These are phyloP conservation scores for Primulina huaijiensis DNA, from an alignment of 257 asterid species.

Conservation along the genomic window DNA sequence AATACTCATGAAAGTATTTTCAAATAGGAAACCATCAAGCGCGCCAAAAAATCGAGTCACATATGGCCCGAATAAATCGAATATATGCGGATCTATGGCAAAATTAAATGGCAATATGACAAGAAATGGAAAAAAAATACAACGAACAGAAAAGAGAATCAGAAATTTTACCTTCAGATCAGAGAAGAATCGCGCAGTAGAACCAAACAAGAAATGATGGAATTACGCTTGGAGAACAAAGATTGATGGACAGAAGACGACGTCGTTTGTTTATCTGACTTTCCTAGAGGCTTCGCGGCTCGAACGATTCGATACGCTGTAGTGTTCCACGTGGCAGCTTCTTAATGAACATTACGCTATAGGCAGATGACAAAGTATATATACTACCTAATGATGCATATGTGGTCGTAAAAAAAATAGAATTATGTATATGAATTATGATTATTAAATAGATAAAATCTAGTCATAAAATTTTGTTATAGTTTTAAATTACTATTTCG, in stretches of 20 bases:
- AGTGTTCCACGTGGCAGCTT: too few relatives aligned
- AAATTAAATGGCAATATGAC: not conserved
- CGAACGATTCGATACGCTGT: too few relatives aligned
- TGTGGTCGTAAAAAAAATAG: too few relatives aligned
- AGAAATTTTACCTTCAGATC: not conserved
- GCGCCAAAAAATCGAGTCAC: not conserved
- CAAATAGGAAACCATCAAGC: slow-evolving; percentile 13
- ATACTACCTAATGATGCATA: too few relatives aligned
- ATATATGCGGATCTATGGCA: slow-evolving; percentile 1
- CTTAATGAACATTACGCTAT: too few relatives aligned
- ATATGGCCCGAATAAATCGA: not conserved
- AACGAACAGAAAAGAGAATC: not conserved
- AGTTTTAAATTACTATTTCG: too few relatives aligned
- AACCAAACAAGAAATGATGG: not conserved
- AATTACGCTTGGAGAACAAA: not conserved
- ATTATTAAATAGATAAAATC: too few relatives aligned
- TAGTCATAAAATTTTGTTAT: too few relatives aligned
- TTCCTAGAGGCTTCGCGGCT: not conserved
- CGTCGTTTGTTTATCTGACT: too few relatives aligned
- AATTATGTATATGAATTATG: too few relatives aligned
- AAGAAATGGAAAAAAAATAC: too few relatives aligned
- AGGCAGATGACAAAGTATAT: too few relatives aligned
- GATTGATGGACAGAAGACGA: not conserved
- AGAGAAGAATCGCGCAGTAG: not conserved
- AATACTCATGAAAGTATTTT: not conserved